Base-by-base conservation (phyloP, 345 rosid genomes). In the Geranium brycei region DNA sequence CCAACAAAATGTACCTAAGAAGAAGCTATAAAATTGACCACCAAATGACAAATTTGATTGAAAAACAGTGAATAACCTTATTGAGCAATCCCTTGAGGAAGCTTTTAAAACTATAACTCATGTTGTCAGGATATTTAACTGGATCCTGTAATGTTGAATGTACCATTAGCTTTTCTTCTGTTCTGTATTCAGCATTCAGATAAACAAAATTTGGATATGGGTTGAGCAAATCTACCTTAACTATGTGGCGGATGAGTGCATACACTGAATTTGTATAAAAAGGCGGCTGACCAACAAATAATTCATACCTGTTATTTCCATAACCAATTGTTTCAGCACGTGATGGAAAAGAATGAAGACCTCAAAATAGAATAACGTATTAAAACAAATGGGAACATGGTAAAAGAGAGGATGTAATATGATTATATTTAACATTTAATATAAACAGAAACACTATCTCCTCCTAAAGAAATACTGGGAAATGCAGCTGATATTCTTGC, bases 211-310 rank as follows among this genome's bases (percentile, higher is more conserved):
- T 61, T 12, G 17, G 11, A 31, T 15, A 63, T 28, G 4, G 28
- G 40, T 60, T 40, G 47, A 58, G 64, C 57, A 65, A 47, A 64
- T 67, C 28, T 76, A 93, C 99, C 97, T 88, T 90, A 68, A 93
- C 93, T 80, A 93, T 93, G 71, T 87, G 99, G 65, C 95, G 82
- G 69, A 93, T 88, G 72, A 93, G 93, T 58, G 99, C 96, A 75
- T 89, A 93, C 58, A 93, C 99, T 62, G 99, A 90, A 80, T 90
- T 93, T 53, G 96, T 93, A 80, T 90, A 93, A 81, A 93, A 93
- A 53, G 99, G 99, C 53, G 99, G 99, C 64, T 86, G 97, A 61
- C 99, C 99, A 58, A 93, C 99, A 71, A 76, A 93, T 77, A 93
- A 82, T 72, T 90, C 99, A 74, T 93, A 93, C 85, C 99, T 93